Evolutionary conservation across 2,329 filamentous ascomycete genomes (phyloP), one percentile per base, ranked within the genome.

Genomic region (Ophiostoma triangulosporum): DNA sequence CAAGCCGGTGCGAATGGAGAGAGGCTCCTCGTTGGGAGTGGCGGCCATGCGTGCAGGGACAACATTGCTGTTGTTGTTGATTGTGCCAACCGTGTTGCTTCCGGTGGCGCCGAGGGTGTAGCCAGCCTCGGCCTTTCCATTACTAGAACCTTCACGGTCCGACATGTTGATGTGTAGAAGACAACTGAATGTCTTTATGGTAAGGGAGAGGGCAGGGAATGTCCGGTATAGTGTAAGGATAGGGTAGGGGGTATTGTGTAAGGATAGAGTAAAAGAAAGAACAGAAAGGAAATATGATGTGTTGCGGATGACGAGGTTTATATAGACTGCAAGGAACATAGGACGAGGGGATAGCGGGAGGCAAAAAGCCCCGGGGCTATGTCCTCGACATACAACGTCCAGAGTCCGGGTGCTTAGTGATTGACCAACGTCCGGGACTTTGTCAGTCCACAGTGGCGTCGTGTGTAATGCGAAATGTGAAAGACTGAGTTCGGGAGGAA

Each of bases 1-100:
- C 51, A 73, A 59, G 48, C 70, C 71, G 57, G 68, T 68, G 56
- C 70, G 69, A 9, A 69, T 70, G 22, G 56, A 53, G 57, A 64
- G 64, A 49, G 65, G 63, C 45, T 67, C 64, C 29, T 65, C 57
- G 8, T 53, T 24, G 9, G 53, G 43, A 1, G 50, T 52, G 31
- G 45, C 50, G 4, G 56, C 52, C 17, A 59, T 38, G 14, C 31
- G 54, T 2, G 35, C 26, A n/a, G 48, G 46, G 4, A 50, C 26
- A n/a, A n/a, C n/a, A n/a, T n/a, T n/a, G n/a, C n/a, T n/a, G 7
- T 31, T 22, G 17, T 45, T n/a, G 46, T 31, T 26, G 20, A 50
- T 20, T 6, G n/a, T 31, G 31, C 48, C 51, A 35, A 40, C 27
- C 8, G 6, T 48, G 22, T 54, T 52, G 54, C 51, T 53, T 1